A percentile compares a stretch with the other conserved stretches of the same genome.
Evolutionary conservation across 1,139 yeast genomes (phyloP).

Genomic region (Kurtzmaniella natalensis): DNA sequence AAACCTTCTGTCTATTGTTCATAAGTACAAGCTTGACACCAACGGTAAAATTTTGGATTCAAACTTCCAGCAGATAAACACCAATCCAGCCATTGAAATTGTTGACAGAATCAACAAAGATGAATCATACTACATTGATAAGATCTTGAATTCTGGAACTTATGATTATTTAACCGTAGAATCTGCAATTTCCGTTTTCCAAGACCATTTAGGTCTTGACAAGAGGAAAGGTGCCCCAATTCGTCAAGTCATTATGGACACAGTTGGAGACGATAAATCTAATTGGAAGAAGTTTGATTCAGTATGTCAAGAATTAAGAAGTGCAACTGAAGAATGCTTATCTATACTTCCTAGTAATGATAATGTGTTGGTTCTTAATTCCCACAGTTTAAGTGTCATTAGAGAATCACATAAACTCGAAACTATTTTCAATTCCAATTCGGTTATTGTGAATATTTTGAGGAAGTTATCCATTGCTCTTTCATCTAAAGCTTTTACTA

Average conservation of each 20-base stretch:
- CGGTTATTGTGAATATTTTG: constrained; percentile 18
- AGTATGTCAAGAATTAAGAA: constrained; percentile 63
- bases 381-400: constrained; percentile 31
- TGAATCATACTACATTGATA: constrained; percentile 29
- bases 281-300: constrained; percentile 58
- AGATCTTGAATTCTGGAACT: constrained; percentile 44
- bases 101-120: background rate
- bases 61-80: background rate
- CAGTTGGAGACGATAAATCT: constrained; percentile 15
- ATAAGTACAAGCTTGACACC: constrained; percentile 15
- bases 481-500: constrained; percentile 25
- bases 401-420: constrained; percentile 34
- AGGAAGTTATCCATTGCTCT: constrained; percentile 17
- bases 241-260: constrained; percentile 18
- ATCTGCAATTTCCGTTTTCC: constrained; percentile 35
- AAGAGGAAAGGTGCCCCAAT: constrained; percentile 10
- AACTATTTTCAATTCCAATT: background rate
- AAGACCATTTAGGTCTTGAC: constrained; percentile 19
- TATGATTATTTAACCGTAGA: constrained; percentile 42
- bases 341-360: constrained; percentile 11
- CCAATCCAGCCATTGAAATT: background rate
- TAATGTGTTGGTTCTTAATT: constrained; percentile 20
- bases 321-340: constrained; percentile 51
- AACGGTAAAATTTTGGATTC: background rate
- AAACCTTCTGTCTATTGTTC: constrained; percentile 48